Percentiles rank a stretch among this genome's conserved stretches.
phyloP scores from a whole-genome alignment of 148 eudicot genomes.

The Nepenthes gracilis region DNA sequence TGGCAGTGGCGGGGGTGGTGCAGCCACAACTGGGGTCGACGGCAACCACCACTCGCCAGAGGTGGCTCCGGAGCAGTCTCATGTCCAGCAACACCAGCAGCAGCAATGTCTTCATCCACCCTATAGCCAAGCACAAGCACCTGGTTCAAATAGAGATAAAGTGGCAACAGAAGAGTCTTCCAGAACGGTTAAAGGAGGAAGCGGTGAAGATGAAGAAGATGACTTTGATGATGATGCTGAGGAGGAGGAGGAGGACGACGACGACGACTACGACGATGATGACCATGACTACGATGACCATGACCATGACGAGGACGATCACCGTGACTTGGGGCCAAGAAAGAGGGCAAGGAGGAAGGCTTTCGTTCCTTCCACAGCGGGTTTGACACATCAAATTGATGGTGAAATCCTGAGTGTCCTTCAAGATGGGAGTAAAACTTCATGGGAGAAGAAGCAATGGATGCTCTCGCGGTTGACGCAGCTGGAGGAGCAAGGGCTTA shows the following conservation, averaged over 20 bases:
- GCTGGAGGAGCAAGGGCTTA: constrained; percentile 48
- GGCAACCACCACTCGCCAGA: constrained; percentile 15
- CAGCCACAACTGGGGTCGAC: constrained; percentile 5
- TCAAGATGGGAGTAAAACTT: constrained; percentile 38
- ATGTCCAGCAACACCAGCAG: constrained; percentile 10
- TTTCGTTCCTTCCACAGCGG: not conserved
- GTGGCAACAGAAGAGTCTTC: constrained; percentile 12
- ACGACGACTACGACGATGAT: constrained; percentile 5
- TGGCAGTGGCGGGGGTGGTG: not conserved
- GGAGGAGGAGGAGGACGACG: constrained; percentile 19
- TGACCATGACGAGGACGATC: not conserved
- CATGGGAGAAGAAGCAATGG: constrained; percentile 63
- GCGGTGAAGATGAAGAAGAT: constrained; percentile 6
- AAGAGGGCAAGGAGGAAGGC: constrained; percentile 13
- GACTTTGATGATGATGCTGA: constrained; percentile 19
- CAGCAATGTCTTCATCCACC: constrained; percentile 35
- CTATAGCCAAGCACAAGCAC: constrained; percentile 5
- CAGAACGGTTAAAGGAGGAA: constrained; percentile 5
- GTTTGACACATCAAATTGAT: constrained; percentile 22
- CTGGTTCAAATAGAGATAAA: constrained; percentile 20
- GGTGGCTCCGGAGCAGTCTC: constrained; percentile 13
- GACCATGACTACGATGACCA: constrained; percentile 15
- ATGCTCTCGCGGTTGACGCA: constrained; percentile 31
- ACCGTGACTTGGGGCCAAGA: not conserved
- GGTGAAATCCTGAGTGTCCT: constrained; percentile 30